Evolutionary conservation across 169 alveolate species (phyloP), one percentile per base, ranked within the genome.

Genomic region (Neospora caninum): DNA sequence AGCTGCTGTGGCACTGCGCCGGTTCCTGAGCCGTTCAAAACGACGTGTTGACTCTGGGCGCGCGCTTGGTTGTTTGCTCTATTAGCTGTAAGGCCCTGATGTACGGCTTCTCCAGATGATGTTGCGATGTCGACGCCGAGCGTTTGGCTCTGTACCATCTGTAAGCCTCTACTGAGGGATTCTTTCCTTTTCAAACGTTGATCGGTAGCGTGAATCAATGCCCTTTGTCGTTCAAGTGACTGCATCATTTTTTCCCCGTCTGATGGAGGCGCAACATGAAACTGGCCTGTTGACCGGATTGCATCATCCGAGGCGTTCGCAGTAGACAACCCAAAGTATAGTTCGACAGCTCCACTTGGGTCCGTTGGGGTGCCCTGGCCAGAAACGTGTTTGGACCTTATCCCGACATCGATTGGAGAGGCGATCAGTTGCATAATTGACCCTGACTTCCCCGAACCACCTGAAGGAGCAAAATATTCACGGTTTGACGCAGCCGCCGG

Each of bases 1-100:
- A 82, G 58, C 67, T 82, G 89, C 67, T 82, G 89, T 18, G 89
- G 89, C 58, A 41, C 31, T 22, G 54, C 67, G 41, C 38, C 13
- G 22, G n/a, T 36, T 25, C 69, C 89, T 82, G 34, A 0, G 22
- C 58, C 36, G 20, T 42, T 36, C 89, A 42, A 82, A 13, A 45
- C 22, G 27, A 82, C 67, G n/a, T 82, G 54, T 36, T 82, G 89
- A 25, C 13, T 1, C 39, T 82, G 89, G 49, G 2, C 84, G 41
- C 43, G 84, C 45, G 34, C 49, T 16, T 73, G 41, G 78, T 10
- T 0, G 29, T n/a, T 0, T 20, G 78, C 0, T 64, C 29, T 0
- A 13, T 64, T n/a, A 64, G 78, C 29, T 9, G 78, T 20, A 64
- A 27, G 78, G 13, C 34, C 34, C 78, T 18, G 2, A 7, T 29